These are phyloP conservation scores for Eucalyptus victrix DNA, from an alignment of 345 rosid species.

Conservation along the genomic window DNA sequence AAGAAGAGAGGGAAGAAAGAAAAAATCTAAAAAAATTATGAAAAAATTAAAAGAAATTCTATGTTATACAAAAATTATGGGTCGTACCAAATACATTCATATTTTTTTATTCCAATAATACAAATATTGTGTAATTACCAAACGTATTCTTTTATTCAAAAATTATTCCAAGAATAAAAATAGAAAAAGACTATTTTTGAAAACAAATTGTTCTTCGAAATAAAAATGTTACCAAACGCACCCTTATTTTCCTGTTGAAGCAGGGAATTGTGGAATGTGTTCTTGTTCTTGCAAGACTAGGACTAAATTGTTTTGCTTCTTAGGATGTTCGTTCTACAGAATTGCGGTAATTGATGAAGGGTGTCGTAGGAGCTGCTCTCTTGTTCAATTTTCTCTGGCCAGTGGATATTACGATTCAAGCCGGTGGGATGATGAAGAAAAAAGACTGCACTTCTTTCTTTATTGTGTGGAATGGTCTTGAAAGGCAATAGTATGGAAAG, in stretches of 20 bases:
- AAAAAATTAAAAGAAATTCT: no score
- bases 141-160: no score
- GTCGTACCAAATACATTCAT: no score
- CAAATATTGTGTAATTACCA: no score
- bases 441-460: neutral
- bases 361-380: neutral
- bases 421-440: neutral
- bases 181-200: no score
- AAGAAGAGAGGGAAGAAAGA: no score
- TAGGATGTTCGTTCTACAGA: neutral
- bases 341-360: neutral
- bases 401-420: neutral
- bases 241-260: neutral
- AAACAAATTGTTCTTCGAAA: rapidly evolving
- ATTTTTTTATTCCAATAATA: no score
- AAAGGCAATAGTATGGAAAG: neutral
- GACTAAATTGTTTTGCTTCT: neutral
- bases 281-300: neutral
- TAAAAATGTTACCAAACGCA: no score
- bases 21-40: no score
- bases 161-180: no score
- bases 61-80: no score
- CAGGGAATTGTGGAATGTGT: neutral
- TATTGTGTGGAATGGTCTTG: neutral
- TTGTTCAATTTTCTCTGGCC: neutral